Evolutionary conservation across 768 basidiomycete species (phyloP).

Genomic region (Nevesoporus exiguus): DNA sequence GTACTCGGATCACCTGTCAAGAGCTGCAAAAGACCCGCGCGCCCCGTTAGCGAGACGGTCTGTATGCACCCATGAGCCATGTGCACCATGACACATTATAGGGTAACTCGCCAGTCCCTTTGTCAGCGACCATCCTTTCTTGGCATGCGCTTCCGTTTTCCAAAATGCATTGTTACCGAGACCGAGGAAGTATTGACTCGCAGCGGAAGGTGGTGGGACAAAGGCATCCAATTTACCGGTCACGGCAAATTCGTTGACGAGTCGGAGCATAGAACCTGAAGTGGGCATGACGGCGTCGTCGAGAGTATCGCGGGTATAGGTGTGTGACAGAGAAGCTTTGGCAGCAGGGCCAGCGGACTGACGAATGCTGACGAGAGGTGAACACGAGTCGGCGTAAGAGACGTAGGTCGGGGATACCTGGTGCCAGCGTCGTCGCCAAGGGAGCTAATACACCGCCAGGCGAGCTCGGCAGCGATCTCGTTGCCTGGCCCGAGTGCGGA

Average conservation of each 20-base stretch:
- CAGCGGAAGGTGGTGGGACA: background rate
- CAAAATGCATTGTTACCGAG: conserved; percentile 27
- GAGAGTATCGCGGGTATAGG: conserved; percentile 57
- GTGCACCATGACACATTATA: background rate
- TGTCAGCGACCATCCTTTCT: conserved; percentile 23
- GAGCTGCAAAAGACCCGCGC: conserved; percentile 68
- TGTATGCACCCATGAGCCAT: conserved; percentile 30
- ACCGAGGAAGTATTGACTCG: conserved; percentile 16
- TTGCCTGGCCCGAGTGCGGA: conserved; percentile 39
- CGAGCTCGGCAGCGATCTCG: conserved; percentile 82
- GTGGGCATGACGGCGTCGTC: conserved; percentile 28
- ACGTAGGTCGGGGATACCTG: conserved; percentile 44
- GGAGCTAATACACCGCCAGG: conserved; percentile 68
- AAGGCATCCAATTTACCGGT: conserved; percentile 22
- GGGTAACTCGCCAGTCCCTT: conserved; percentile 21
- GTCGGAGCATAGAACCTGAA: conserved; percentile 19
- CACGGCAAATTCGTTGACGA: conserved; percentile 22
- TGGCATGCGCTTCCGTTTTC: conserved; percentile 22
- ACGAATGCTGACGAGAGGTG: conserved; percentile 57
- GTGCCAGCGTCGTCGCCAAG: conserved; percentile 77
- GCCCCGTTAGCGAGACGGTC: conserved; percentile 72
- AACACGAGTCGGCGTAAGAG: background rate
- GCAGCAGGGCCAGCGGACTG: conserved; percentile 74
- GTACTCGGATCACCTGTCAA: conserved; percentile 43
- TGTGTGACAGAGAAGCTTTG: conserved; percentile 84